Conservation (phyloP, 2,329 filamentous ascomycete genomes). For the Aspergillus brunneoviolaceus region DNA sequence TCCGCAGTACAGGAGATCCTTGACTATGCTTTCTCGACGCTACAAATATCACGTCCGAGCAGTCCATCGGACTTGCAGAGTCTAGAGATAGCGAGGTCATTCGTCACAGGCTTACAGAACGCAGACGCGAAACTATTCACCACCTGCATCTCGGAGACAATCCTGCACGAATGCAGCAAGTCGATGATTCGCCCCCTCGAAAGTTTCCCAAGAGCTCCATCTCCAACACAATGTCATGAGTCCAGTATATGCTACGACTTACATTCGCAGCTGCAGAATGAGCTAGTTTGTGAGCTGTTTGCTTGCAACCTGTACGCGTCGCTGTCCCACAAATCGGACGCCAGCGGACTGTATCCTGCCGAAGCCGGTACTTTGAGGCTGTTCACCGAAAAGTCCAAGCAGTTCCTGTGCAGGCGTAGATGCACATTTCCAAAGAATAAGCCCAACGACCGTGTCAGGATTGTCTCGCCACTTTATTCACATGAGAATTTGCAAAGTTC, state of each 20-base stretch:
- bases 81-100: conserved; percentile 23
- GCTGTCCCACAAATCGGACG: conserved; percentile 11
- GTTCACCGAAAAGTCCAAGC: conserved; percentile 19
- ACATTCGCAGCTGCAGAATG: conserved; percentile 22
- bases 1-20: conserved; percentile 23
- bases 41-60: conserved; percentile 14
- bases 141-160: conserved; percentile 13
- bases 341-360: not conserved
- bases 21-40: conserved; percentile 22
- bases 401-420: not conserved
- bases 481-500: conserved; percentile 21
- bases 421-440: conserved; percentile 21
- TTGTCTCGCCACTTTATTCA: conserved; percentile 11
- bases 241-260: conserved; percentile 21
- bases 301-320: conserved; percentile 24
- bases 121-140: conserved; percentile 11
- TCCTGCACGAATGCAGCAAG: conserved; percentile 16
- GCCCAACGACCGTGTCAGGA: conserved; percentile 12
- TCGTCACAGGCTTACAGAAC: conserved; percentile 26
- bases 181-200: conserved; percentile 19
- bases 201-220: conserved; percentile 22
- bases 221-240: conserved; percentile 20
- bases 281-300: conserved; percentile 26
- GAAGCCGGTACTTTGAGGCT: conserved; percentile 18
- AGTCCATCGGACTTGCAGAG: conserved; percentile 13